These are phyloP conservation scores for Madurella mycetomatis DNA, from an alignment of 2,329 filamentous ascomycete species.

Conservation along the genomic window DNA sequence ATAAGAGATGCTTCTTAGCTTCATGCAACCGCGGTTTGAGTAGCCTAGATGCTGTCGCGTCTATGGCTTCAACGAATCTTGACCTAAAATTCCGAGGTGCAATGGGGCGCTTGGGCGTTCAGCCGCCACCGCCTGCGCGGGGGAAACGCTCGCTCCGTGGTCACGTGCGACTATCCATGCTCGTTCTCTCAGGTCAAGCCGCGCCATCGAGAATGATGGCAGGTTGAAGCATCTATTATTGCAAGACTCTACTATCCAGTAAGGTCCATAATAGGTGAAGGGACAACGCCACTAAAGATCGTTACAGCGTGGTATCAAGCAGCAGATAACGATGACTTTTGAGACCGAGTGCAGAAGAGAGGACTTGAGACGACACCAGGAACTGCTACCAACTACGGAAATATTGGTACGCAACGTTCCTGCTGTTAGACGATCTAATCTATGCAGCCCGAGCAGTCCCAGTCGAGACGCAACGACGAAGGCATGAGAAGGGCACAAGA, in stretches of 20 bases:
- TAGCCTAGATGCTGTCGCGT: neutral
- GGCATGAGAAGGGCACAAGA: neutral
- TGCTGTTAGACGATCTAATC: neutral
- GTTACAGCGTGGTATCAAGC: neutral
- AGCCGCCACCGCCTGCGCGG: constrained; percentile 18
- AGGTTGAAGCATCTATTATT: neutral
- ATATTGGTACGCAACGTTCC: no score
- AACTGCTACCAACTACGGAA: neutral
- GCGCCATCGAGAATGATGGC: neutral
- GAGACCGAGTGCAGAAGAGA: neutral
- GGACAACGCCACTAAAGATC: neutral
- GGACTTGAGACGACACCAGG: neutral
- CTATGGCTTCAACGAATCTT: constrained; percentile 2
- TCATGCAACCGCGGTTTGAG: neutral
- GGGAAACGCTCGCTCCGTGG: constrained; percentile 11
- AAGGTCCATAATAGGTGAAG: neutral
- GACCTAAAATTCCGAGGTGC: constrained; percentile 20
- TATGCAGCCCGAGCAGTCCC: neutral
- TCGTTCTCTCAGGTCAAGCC: constrained; percentile 12
- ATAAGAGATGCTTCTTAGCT: neutral
- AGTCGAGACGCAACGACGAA: neutral
- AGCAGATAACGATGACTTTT: neutral
- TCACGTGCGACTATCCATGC: no score
- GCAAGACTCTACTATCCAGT: neutral
- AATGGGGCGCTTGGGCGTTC: constrained; percentile 14